Conservation (phyloP, 768 basidiomycete species). For the Hortiboletus campestris region DNA sequence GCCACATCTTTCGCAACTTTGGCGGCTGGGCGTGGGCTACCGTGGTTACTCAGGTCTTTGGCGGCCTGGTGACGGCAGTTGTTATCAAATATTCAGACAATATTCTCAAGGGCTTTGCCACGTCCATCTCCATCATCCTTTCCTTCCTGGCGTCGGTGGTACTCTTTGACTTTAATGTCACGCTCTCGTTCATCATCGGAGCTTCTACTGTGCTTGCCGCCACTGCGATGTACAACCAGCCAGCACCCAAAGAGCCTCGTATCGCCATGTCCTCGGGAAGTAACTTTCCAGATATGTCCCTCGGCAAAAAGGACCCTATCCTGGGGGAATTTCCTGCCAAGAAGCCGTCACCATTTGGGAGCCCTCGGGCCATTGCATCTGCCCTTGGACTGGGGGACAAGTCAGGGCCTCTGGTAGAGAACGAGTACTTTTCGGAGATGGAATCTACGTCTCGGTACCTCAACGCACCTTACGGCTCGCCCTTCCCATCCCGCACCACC, state of each 20-base stretch:
- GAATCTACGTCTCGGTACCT: slow-evolving; percentile 45
- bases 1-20: slow-evolving; percentile 78
- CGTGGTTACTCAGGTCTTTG: slow-evolving; percentile 85
- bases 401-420: slow-evolving; percentile 23
- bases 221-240: slow-evolving; percentile 95
- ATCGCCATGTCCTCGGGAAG: slow-evolving; percentile 33
- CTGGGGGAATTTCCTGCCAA: slow-evolving; percentile 54
- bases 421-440: slow-evolving; percentile 40
- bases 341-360: slow-evolving; percentile 49
- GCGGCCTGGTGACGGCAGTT: slow-evolving; percentile 89
- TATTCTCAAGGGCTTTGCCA: slow-evolving; percentile 96
- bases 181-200: slow-evolving; percentile 83
- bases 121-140: slow-evolving; percentile 87
- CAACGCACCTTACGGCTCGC: slow-evolving; percentile 49
- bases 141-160: slow-evolving; percentile 93
- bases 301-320: slow-evolving; percentile 53
- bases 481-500: slow-evolving; percentile 47
- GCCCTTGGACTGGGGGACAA: slow-evolving; percentile 44
- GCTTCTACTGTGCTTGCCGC: slow-evolving; percentile 81
- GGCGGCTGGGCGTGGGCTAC: slow-evolving; percentile 96
- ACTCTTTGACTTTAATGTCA: slow-evolving; percentile 88
- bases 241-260: slow-evolving; percentile 39
- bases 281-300: slow-evolving; percentile 42
- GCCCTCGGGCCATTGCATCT: slow-evolving; percentile 48
- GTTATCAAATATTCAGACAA: slow-evolving; percentile 98